These are phyloP conservation scores for Chaetomiaceae sp. DNA, from an alignment of 2,329 filamentous ascomycete species.

Conservation along the genomic window DNA sequence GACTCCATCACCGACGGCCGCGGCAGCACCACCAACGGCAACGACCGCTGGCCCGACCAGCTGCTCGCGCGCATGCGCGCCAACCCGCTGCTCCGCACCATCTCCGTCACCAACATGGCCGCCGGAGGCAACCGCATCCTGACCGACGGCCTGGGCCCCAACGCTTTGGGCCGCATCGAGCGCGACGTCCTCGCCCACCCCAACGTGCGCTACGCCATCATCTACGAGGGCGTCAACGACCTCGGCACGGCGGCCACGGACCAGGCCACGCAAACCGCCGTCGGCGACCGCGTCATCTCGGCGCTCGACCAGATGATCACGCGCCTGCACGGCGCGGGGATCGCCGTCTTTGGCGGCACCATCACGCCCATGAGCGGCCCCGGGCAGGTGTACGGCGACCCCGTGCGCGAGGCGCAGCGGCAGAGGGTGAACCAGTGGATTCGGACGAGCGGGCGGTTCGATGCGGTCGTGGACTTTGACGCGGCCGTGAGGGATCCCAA, in stretches of 20 bases:
- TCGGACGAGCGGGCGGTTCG: conserved; percentile 49
- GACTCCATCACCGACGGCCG: conserved; percentile 64
- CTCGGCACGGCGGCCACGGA: conserved; percentile 50
- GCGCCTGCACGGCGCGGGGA: conserved; percentile 47
- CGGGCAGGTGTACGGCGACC: conserved; percentile 46
- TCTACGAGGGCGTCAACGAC: conserved; percentile 63
- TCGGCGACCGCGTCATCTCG: conserved; percentile 46
- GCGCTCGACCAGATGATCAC: conserved; percentile 54
- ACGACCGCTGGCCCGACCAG: conserved; percentile 45
- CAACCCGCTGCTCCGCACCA: conserved; percentile 26
- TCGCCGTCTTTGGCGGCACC: conserved; percentile 56
- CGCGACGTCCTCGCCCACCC: conserved; percentile 56
- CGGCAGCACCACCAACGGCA: conserved; percentile 54
- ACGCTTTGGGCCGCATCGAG: conserved; percentile 52
- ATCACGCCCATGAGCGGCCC: conserved; percentile 41
- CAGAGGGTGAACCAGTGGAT: conserved; percentile 57
- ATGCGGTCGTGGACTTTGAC: conserved; percentile 61
- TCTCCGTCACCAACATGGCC: conserved; percentile 52
- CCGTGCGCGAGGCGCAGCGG: conserved; percentile 49
- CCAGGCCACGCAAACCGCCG: conserved; percentile 37
- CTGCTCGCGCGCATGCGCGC: conserved; percentile 43
- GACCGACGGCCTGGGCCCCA: conserved; percentile 55
- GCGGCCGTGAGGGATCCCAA: conserved; percentile 45
- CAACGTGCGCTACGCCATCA: conserved; percentile 50
- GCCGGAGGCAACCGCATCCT: conserved; percentile 61